Evolutionary conservation across 2,329 filamentous ascomycete species (phyloP).

Genomic region (Penicillium fuscoglaucum): DNA sequence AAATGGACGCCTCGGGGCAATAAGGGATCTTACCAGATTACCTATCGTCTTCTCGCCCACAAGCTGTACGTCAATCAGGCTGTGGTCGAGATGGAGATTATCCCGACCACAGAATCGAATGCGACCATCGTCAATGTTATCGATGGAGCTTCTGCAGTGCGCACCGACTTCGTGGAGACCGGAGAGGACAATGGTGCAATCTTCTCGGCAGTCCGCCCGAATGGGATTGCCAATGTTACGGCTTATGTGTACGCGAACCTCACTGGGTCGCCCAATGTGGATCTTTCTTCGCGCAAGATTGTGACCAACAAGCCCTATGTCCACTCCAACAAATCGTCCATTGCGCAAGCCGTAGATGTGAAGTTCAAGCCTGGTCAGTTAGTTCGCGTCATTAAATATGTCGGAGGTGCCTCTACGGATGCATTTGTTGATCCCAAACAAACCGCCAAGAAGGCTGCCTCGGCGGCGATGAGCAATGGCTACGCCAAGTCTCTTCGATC

Average conservation of each 20-base stretch:
- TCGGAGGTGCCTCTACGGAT: constrained; percentile 68
- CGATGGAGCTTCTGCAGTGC: constrained; percentile 67
- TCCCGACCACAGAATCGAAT: constrained; percentile 53
- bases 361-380: constrained; percentile 54
- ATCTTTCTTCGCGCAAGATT: constrained; percentile 45
- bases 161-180: constrained; percentile 60
- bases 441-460: constrained; percentile 57
- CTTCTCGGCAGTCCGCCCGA: constrained; percentile 65
- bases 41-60: constrained; percentile 66
- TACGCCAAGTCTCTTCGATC: constrained; percentile 56
- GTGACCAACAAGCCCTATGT: constrained; percentile 52
- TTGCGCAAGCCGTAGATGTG: constrained; percentile 61
- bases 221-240: constrained; percentile 62
- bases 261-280: constrained; percentile 40
- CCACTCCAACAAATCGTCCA: constrained; percentile 60
- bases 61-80: constrained; percentile 64
- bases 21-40: constrained; percentile 55
- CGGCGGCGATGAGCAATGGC: constrained; percentile 52
- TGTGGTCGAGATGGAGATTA: constrained; percentile 61
- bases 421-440: constrained; percentile 61
- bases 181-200: constrained; percentile 58
- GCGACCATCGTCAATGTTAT: constrained; percentile 66
- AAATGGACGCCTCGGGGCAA: constrained; percentile 60
- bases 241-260: constrained; percentile 58
- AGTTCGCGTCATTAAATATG: constrained; percentile 63